Base-by-base conservation (phyloP, 2,329 filamentous ascomycete genomes). In the Pseudopithomyces chartarum region DNA sequence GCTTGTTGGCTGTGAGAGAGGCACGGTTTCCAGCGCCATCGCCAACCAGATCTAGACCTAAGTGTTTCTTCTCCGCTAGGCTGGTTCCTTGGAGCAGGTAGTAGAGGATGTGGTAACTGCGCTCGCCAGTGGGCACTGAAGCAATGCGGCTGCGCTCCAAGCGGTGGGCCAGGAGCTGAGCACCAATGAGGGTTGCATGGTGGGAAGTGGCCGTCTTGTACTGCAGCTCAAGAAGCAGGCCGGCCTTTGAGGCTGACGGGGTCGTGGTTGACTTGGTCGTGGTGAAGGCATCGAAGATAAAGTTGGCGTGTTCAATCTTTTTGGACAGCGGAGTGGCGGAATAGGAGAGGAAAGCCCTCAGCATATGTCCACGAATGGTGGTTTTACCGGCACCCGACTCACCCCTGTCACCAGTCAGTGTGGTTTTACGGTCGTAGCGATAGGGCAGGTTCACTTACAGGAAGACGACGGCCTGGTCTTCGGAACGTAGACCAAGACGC, bases 301-400 rank as follows among this genome's bases (percentile, higher is more conserved):
- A 99, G 42, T 94, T 90, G 20, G 94, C 94, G 48, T 96, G 89
- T 2, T 94, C 97, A 19, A 97, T 84, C 77, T 97, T 99, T 64
- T 89, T 91, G 1, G 94, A 98, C 2, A 99, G 81, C 0, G 95
- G 95, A 12, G 95, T 98, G 0, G 92, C 92, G 2, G 93, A 95
- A 75, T 93, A 96, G 68, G 89, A 89, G 29, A 99, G 85, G 52
- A 99, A 84, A 1, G 93, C 87, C 22, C 92, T 90, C 44, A 99
- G 82, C 53, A 97, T 81, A 75, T 98, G 95, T 42, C 92, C 91
- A 60, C 95, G 89, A 69, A 98, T 83, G 0, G 95, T 99, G 0
- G 95, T 97, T 81, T 99, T 99, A 67, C 95, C 95, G 32, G 95
- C 89, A 44, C 95, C 95, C 55, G 92, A 96, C 84, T 99, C 95